A percentile compares a stretch with the other conserved stretches of the same genome.
Conservation (phyloP, 495 filamentous ascomycete species). For the Glutinoglossum americanum region DNA sequence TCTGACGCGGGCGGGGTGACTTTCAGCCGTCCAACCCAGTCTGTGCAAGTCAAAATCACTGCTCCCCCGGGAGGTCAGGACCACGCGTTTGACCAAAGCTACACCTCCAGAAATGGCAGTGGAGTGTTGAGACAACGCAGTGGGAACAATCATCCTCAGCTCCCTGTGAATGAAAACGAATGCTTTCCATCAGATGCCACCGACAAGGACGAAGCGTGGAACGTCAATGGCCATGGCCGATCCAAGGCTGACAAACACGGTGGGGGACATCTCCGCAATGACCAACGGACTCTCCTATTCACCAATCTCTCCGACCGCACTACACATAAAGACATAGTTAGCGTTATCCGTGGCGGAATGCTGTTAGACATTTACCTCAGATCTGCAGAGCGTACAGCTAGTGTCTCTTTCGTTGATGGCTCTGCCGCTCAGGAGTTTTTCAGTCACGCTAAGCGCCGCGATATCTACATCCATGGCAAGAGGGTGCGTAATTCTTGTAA, state of each 20-base stretch:
- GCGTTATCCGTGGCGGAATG: constrained; percentile 44
- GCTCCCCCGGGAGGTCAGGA: neutral
- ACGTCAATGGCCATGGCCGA: neutral
- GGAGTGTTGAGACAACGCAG: neutral
- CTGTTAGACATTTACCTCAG: constrained; percentile 49
- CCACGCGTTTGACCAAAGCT: neutral
- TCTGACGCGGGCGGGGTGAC: neutral
- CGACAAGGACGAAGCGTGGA: neutral
- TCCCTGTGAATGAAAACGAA: neutral
- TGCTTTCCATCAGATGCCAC: neutral
- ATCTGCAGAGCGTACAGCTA: constrained; percentile 36
- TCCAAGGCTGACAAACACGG: neutral
- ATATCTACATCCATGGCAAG: constrained; percentile 46
- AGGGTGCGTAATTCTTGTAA: constrained; percentile 24
- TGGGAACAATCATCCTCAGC: neutral
- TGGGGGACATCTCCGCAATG: constrained; percentile 9
- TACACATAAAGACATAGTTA: constrained; percentile 43
- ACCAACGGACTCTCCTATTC: constrained; percentile 41
- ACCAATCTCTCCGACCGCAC: constrained; percentile 38
- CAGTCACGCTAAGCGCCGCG: constrained; percentile 39
- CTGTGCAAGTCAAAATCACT: neutral
- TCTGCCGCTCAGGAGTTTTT: constrained; percentile 40
- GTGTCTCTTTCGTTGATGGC: constrained; percentile 48
- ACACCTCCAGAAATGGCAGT: neutral
- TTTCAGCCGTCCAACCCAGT: neutral